Conservation (phyloP, 2,329 filamentous ascomycete species). For the Stagonosporopsis vannaccii region DNA sequence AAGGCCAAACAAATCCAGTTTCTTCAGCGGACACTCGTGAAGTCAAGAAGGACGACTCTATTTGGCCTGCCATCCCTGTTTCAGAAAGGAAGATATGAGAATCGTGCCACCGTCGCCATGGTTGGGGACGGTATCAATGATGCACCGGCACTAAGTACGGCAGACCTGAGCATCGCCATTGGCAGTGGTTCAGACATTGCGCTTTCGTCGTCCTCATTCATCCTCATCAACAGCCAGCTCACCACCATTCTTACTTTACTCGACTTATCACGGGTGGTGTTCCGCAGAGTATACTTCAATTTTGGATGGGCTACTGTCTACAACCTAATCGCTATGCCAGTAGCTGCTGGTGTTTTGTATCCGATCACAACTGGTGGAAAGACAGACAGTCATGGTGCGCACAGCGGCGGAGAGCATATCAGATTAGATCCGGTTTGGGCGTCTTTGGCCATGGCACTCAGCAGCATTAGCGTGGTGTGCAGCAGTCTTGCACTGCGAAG, state of each 20-base stretch:
- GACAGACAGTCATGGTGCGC: conserved; percentile 55
- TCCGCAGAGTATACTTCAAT: conserved; percentile 81
- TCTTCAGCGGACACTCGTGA: conserved; percentile 48
- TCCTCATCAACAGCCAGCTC: conserved; percentile 76
- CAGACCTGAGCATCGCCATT: conserved; percentile 84
- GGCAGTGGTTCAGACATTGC: conserved; percentile 84
- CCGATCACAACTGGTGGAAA: conserved; percentile 59
- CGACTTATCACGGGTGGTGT: conserved; percentile 73
- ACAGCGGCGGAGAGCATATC: conserved; percentile 58
- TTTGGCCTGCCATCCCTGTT: conserved; percentile 28
- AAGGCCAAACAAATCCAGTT: conserved; percentile 76
- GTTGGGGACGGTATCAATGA: conserved; percentile 90
- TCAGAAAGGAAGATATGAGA: conserved; percentile 1
- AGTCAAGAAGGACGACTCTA: conserved; percentile 25
- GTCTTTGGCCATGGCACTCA: conserved; percentile 88
- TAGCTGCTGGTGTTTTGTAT: conserved; percentile 83
- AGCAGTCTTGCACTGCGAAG: conserved; percentile 78
- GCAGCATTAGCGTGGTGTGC: conserved; percentile 85
- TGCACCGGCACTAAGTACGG: conserved; percentile 78
- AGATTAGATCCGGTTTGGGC: conserved; percentile 84
- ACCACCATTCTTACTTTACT: conserved; percentile 75
- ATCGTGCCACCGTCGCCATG: conserved; percentile 74
- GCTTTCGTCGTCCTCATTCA: conserved; percentile 81
- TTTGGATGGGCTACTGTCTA: conserved; percentile 87
- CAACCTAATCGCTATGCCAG: conserved; percentile 77